Evolutionary conservation across 2,329 filamentous ascomycete genomes (phyloP), one percentile per base, ranked within the genome.

Genomic region (Alternaria sp.): DNA sequence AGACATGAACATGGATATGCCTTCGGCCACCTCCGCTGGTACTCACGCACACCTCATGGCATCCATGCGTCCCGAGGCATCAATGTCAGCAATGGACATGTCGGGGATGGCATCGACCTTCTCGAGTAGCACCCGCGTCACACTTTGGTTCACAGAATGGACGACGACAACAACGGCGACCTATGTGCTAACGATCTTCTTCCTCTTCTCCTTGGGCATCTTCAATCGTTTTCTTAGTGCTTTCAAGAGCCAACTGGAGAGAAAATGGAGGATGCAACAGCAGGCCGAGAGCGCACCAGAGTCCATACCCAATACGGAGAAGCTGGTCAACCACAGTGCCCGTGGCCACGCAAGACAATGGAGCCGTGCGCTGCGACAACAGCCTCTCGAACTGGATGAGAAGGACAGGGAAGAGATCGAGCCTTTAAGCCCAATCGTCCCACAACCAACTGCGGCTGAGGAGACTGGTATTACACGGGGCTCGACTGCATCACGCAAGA

Each of bases 151-250:
- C 58, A 67, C 68, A 4, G 54, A 65, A 25, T 77, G 73, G 74
- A 75, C 71, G 2, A 77, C 73, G 1, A 70, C 68, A 3, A 70
- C 75, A 9, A 66, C 72, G 2, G 54, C 60, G 1, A 60, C 69
- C 8, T 78, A 78, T 56, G 57, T 70, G 15, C 62, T 71, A 6
- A 68, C 76, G 1, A 55, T 78, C 23, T 43, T 75, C 43, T 72
- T 76, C 32, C 64, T 78, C 12, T 77, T 77, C 58, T 59, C 52
- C 8, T 58, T 77, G 3, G 73, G 74, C 5, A 54, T 78, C 1
- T 60, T 77, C 23, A 75, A 74, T 25, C 74, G 75, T 3, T 77
- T 77, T 36, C 73, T 78, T 5, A 73, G 74, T 11, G 72, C 72
- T 3, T 32, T 75, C 25, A 72, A 71, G 25, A 61, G 45, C 13